Evolutionary conservation across 441 rosid species (phyloP), one percentile per base, ranked within the genome.

Genomic region (Pelargonium myrrhifolium): DNA sequence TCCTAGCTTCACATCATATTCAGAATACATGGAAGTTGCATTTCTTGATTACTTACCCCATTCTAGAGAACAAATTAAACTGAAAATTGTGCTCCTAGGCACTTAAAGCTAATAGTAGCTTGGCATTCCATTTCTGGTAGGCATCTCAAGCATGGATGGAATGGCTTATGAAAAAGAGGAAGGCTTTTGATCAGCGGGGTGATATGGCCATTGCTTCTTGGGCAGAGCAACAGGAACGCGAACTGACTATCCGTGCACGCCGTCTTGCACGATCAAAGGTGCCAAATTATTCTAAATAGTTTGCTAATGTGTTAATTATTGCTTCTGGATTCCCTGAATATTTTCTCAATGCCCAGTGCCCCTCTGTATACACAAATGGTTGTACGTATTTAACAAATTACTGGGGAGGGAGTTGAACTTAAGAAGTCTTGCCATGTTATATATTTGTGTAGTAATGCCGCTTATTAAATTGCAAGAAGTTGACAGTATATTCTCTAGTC

Each of bases 131-230:
- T 10, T 68, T 73, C 65, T 66, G 66, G 39, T 77, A 93, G 98
- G 99, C 99, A 68, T 89, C 97, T 39, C 86, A 88, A 86, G 97
- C 97, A 67, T 94, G 99, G 99, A 91, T 84, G 94, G 93, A 94
- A 62, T 94, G 97, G 97, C 82, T 92, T 43, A 83, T 88, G 72
- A 89, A 89, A 75, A 94, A 87, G 74, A 79, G 97, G 71, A 94
- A 88, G 81, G 97, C 99, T 28, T 94, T 92, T 81, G 94, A 91
- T 80, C 97, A 91, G 72, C 88, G 90, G 60, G 99, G 99, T 9
- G 94, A 91, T 74, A 88, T 89, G 97, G 96, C 99, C 10, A 72
- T 94, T 75, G 83, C 92, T 26, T 92, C 94, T 71, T 94, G 99
- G 97, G 97, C 97, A 53, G 99, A 94, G 75, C 97, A 94, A 78